A percentile compares a stretch with the other conserved stretches of the same genome.
Evolutionary conservation across 2,329 filamentous ascomycete species (phyloP).

Genomic region (Cladobotryum protrusum): DNA sequence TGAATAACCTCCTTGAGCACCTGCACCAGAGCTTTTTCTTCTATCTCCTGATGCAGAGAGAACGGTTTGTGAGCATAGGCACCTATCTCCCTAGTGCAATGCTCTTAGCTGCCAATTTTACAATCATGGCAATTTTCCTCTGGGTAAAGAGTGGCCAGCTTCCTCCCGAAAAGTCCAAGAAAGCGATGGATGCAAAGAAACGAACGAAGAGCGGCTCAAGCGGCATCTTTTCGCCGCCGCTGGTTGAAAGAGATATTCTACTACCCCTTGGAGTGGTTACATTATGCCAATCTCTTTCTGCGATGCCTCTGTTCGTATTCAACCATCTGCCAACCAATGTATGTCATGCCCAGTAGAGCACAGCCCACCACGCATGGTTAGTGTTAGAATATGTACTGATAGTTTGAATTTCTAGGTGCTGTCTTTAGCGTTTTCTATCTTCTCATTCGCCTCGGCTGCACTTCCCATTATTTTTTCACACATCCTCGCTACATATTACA

Average conservation of each 20-base stretch:
- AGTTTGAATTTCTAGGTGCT: slow-evolving; percentile 33
- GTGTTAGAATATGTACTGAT: background rate
- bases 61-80: slow-evolving; percentile 94
- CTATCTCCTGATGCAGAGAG: slow-evolving; percentile 85
- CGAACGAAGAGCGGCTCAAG: background rate
- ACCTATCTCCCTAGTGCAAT: slow-evolving; percentile 98
- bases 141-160: slow-evolving; percentile 79
- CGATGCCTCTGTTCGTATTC: slow-evolving; percentile 80
- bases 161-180: slow-evolving; percentile 12
- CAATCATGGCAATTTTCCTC: slow-evolving; percentile 87
- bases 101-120: slow-evolving; percentile 90
- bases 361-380: background rate
- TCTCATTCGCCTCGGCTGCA: slow-evolving; percentile 47
- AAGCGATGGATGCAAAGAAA: background rate
- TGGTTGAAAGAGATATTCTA: slow-evolving; percentile 51
- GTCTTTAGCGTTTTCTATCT: slow-evolving; percentile 50
- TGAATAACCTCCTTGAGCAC: slow-evolving; percentile 96
- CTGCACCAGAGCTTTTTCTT: slow-evolving; percentile 99
- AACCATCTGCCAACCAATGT: slow-evolving; percentile 65
- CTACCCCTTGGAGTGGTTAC: slow-evolving; percentile 69
- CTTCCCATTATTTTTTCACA: slow-evolving; percentile 53
- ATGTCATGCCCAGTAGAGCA: slow-evolving; percentile 24
- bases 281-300: slow-evolving; percentile 66
- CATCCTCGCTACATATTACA: slow-evolving; percentile 44
- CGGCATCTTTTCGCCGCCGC: background rate